Base-by-base conservation (phyloP, 1,284 basidiomycete genomes). In the Omphalotus olearius region DNA sequence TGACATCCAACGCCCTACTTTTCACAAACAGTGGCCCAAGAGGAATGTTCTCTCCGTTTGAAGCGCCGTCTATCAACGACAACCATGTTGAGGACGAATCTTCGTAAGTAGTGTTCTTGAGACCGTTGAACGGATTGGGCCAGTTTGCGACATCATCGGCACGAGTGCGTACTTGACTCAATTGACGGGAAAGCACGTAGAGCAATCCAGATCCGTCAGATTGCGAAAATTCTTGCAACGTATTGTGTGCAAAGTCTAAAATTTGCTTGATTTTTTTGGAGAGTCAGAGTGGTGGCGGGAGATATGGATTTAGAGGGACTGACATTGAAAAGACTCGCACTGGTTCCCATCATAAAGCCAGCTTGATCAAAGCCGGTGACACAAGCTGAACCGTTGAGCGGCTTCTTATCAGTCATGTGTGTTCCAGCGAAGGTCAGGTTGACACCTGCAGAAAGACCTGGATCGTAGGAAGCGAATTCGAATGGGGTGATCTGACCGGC, bases 391-490 rank as follows among this genome's bases (percentile, higher is more conserved):
- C 69, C 61, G 56, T 78, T 79, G 14, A 63, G 64, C 1, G 82
- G 73, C 52, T 66, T 63, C 6, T 80, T 80, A 52, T 82, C 74
- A 13, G 64, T 61, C 11, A 87, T 64, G 55, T 75, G 71, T 0
- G 85, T 87, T 10, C 85, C 85, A 6, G 72, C 71, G 59, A 78
- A 84, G 0, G 76, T 68, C 33, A 82, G 64, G 56, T 83, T 80
- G 60, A 79, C 71, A 63, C 80, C 83, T 0, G 81, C 78, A 35
- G 79, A 79, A 4, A 88, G 65, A 50, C 66, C 71, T 5, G 84
- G 82, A 60, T 88, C 85, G 68, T 75, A 88, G 2, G 83, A 86
- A 4, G 82, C 86, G 53, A 84, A 73, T 55, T 87, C 83, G 57
- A 79, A 64, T 3, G 83, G 84, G 0, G 80, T 76, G 17, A 86